A percentile compares a stretch with the other conserved stretches of the same genome.
Evolutionary conservation across 257 asterid genomes (phyloP).

Genomic region (Nicotiana tabacum): DNA sequence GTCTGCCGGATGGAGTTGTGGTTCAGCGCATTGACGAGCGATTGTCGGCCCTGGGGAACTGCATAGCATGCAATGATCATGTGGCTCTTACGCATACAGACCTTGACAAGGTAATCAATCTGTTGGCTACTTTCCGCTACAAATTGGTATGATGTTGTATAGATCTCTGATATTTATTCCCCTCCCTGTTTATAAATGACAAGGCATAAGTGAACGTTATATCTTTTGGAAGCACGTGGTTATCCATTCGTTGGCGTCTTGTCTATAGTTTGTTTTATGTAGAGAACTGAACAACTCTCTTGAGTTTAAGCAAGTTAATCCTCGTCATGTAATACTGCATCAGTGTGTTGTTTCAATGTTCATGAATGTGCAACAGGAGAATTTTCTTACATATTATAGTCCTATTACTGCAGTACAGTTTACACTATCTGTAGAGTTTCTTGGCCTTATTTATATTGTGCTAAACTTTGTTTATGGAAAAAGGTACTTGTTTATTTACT

Average conservation of each 20-base stretch:
- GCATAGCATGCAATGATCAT: conserved; percentile 87
- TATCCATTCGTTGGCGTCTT: not conserved
- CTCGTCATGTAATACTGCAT: not conserved
- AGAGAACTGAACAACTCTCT: not conserved
- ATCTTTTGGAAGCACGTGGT: not conserved
- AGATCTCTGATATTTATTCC: not conserved
- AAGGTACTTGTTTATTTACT: not conserved
- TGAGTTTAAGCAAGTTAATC: not conserved
- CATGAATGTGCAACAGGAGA: not conserved
- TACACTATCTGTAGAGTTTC: not conserved
- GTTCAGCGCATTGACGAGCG: conserved; percentile 93
- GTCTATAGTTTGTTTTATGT: not conserved
- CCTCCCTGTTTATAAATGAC: not conserved
- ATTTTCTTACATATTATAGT: not conserved
- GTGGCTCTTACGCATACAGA: conserved; percentile 94
- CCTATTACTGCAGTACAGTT: not conserved
- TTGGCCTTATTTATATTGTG: not conserved
- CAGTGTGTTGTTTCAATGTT: not conserved
- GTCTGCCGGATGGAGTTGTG: conserved; percentile 80
- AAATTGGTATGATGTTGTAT: not conserved
- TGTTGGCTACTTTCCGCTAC: not conserved
- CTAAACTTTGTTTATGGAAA: not conserved
- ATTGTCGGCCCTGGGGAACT: conserved; percentile 87
- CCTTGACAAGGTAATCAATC: conserved; percentile 58
- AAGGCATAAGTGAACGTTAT: not conserved